These are phyloP conservation scores for Podaxis sp. DNA, from an alignment of 768 basidiomycete genomes.

Conservation along the genomic window DNA sequence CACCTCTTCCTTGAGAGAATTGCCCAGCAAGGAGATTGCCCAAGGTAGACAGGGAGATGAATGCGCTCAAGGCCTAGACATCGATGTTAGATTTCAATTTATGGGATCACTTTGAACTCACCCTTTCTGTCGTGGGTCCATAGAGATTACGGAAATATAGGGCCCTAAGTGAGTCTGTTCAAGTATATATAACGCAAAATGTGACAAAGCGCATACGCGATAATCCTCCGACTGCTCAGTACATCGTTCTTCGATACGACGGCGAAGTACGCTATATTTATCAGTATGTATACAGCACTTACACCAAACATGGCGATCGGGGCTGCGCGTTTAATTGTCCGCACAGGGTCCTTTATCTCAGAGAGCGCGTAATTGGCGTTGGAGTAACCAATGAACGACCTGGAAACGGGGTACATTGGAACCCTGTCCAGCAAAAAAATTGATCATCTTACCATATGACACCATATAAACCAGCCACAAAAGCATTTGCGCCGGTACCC, in stretches of 20 bases:
- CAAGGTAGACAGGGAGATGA: slow-evolving; percentile 64
- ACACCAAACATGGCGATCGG: slow-evolving; percentile 64
- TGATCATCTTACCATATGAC: slow-evolving; percentile 60
- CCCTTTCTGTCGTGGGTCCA: slow-evolving; percentile 60
- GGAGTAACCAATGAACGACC: slow-evolving; percentile 73
- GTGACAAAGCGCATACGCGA: slow-evolving; percentile 51
- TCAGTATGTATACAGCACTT: slow-evolving; percentile 58
- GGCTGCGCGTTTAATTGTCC: slow-evolving; percentile 69
- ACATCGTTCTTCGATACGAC: slow-evolving; percentile 74
- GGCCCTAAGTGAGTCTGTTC: slow-evolving; percentile 38
- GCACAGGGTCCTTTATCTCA: slow-evolving; percentile 67
- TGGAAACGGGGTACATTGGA: slow-evolving; percentile 21
- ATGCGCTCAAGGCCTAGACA: slow-evolving; percentile 52
- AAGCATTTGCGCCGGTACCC: slow-evolving; percentile 53
- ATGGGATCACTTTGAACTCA: slow-evolving; percentile 24
- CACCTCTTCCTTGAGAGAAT: slow-evolving; percentile 69
- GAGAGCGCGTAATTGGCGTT: slow-evolving; percentile 77
- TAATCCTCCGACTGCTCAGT: slow-evolving; percentile 57
- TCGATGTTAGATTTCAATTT: background rate
- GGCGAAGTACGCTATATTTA: slow-evolving; percentile 74
- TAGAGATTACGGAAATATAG: slow-evolving; percentile 76
- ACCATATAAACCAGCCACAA: slow-evolving; percentile 64
- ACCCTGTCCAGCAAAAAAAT: no score
- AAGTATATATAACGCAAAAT: background rate
- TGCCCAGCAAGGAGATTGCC: slow-evolving; percentile 65